phyloP scores from a whole-genome alignment of 306 rosid species.

The Sechiopsis laciniata region DNA sequence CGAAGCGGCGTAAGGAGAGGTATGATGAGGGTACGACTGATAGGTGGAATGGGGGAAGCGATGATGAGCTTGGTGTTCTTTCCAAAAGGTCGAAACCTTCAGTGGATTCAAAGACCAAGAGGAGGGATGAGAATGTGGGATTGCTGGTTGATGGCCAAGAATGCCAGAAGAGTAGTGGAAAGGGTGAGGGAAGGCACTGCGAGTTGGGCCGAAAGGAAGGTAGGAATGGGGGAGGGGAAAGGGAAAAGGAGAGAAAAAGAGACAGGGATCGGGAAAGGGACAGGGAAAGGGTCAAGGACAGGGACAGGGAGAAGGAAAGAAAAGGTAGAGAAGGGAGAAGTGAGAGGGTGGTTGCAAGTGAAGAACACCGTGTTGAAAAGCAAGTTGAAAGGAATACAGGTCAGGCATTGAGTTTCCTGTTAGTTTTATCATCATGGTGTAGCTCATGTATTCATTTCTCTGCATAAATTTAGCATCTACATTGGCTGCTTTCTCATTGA shows the following conservation, averaged over 20 bases:
- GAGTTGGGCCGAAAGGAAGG: constrained; percentile 74
- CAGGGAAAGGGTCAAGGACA: constrained; percentile 21
- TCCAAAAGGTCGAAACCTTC: constrained; percentile 54
- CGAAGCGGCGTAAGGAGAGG: constrained; percentile 78
- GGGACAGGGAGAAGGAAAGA: constrained; percentile 63
- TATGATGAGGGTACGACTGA: constrained; percentile 57
- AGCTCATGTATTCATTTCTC: constrained; percentile 9
- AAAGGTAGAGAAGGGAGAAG: constrained; percentile 60
- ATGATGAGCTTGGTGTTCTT: constrained; percentile 54
- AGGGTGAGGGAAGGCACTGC: constrained; percentile 70
- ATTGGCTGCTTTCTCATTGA: background rate
- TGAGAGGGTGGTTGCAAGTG: constrained; percentile 53
- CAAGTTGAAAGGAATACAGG: constrained; percentile 68
- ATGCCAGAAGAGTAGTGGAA: constrained; percentile 63
- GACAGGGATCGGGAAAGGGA: constrained; percentile 55
- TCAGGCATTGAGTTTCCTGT: constrained; percentile 34
- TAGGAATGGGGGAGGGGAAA: constrained; percentile 49
- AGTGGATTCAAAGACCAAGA: constrained; percentile 68
- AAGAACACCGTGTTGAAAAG: constrained; percentile 53
- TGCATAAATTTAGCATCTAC: background rate
- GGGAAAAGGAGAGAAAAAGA: constrained; percentile 49
- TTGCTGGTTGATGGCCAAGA: constrained; percentile 62
- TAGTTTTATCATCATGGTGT: background rate
- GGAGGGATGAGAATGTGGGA: constrained; percentile 63
- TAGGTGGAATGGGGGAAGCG: constrained; percentile 93